Percentiles rank a stretch among this genome's conserved stretches.
These are phyloP conservation scores for Suhomyces emberorum DNA, from an alignment of 805 yeast species.

Conservation along the genomic window DNA sequence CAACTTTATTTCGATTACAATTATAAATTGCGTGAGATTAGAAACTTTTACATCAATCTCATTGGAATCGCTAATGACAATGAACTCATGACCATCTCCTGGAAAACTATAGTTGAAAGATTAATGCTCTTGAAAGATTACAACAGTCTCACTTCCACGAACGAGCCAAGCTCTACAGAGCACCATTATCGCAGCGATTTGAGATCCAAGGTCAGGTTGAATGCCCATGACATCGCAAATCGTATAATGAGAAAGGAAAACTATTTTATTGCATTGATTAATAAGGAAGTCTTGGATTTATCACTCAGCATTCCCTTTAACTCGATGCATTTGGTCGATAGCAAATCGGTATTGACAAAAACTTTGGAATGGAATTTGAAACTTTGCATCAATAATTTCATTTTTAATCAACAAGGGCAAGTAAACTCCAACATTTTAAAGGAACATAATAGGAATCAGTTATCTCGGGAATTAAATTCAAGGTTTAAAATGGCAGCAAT, in stretches of 20 bases:
- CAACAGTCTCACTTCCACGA: conserved; percentile 61
- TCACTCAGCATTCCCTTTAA: conserved; percentile 34
- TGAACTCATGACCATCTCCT: conserved; percentile 88
- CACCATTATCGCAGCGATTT: conserved; percentile 45
- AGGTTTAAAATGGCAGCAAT: conserved; percentile 87
- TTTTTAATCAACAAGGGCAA: conserved; percentile 82
- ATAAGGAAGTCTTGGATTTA: conserved; percentile 69
- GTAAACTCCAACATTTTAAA: conserved; percentile 67
- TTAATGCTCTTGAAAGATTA: conserved; percentile 74
- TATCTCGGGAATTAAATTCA: conserved; percentile 68
- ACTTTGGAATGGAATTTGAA: conserved; percentile 94
- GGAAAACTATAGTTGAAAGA: conserved; percentile 82
- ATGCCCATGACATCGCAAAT: conserved; percentile 93
- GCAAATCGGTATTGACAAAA: conserved; percentile 55
- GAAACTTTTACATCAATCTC: conserved; percentile 69
- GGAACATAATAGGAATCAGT: conserved; percentile 61
- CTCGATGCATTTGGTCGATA: conserved; percentile 3
- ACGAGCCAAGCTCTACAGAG: conserved; percentile 14
- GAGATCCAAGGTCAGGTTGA: conserved; percentile 69
- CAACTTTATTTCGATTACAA: conserved; percentile 58
- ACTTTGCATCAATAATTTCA: conserved; percentile 80
- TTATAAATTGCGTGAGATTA: conserved; percentile 67
- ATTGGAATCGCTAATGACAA: conserved; percentile 65
- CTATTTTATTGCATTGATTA: conserved; percentile 85
- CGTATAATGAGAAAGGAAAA: conserved; percentile 95